phyloP scores from a whole-genome alignment of 495 filamentous ascomycete genomes.

The Penicillium arizonense region DNA sequence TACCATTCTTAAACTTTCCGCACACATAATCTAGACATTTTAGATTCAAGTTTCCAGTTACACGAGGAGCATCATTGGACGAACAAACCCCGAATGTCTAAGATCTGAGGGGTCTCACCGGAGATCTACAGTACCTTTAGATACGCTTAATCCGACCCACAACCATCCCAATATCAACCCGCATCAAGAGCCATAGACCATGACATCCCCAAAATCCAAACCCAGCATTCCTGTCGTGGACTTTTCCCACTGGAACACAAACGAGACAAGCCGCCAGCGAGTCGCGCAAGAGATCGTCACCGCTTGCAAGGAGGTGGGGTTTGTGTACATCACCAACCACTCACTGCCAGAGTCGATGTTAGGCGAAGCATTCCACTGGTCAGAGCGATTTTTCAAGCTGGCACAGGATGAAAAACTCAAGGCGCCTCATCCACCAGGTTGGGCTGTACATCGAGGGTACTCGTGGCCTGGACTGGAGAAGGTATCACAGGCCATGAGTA shows the following conservation, averaged over 20 bases:
- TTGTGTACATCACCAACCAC: slow-evolving; percentile 59
- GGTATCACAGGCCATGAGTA: slow-evolving; percentile 57
- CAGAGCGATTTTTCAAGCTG: slow-evolving; percentile 46
- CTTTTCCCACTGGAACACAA: slow-evolving; percentile 42
- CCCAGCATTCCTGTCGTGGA: slow-evolving; percentile 53
- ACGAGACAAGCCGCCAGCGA: slow-evolving; percentile 30
- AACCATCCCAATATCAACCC: too few species aligned
- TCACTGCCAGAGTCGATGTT: slow-evolving; percentile 43
- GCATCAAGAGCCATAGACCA: too few species aligned
- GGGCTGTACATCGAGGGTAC: slow-evolving; percentile 60
- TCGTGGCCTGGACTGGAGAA: slow-evolving; percentile 66
- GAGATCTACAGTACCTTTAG: too few species aligned
- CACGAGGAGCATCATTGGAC: too few species aligned
- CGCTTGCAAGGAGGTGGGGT: slow-evolving; percentile 57
- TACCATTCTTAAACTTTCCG: too few species aligned
- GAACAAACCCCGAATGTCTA: neutral
- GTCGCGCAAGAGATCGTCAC: slow-evolving; percentile 49
- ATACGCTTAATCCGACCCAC: too few species aligned
- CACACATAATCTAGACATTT: too few species aligned
- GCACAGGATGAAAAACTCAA: slow-evolving; percentile 46
- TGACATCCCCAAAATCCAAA: neutral
- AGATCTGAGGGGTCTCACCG: neutral
- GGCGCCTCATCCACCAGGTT: slow-evolving; percentile 61
- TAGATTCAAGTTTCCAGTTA: too few species aligned
- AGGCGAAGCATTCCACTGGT: slow-evolving; percentile 55